These are phyloP conservation scores for Prunella vulgaris DNA, from an alignment of 257 asterid genomes.

Conservation along the genomic window DNA sequence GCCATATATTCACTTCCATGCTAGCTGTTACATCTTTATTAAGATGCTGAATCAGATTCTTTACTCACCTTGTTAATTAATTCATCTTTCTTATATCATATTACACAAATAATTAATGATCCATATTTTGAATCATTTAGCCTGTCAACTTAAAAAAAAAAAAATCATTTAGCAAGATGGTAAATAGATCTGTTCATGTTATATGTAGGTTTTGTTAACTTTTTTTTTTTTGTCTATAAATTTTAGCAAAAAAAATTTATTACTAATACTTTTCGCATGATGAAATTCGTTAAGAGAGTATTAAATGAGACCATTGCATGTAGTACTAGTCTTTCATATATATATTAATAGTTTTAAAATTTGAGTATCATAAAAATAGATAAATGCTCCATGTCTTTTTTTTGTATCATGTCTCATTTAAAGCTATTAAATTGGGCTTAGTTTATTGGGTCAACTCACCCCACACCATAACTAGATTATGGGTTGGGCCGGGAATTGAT, in stretches of 20 bases:
- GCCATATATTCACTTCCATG: constrained; percentile 38
- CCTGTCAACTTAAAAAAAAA: too few relatives aligned
- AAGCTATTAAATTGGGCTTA: too few relatives aligned
- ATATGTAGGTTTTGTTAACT: too few relatives aligned
- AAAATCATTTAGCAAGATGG: neutral
- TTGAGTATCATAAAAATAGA: too few relatives aligned
- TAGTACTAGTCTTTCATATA: too few relatives aligned
- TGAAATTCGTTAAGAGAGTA: too few relatives aligned
- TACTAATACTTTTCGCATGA: too few relatives aligned
- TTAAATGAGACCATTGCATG: too few relatives aligned
- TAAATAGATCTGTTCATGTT: neutral
- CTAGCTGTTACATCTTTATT: constrained; percentile 32
- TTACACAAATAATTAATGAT: neutral
- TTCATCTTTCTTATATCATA: neutral
- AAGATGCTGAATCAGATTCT: neutral
- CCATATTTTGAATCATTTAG: neutral
- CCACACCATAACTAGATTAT: neutral
- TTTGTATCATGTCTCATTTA: neutral
- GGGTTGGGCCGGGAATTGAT: neutral
- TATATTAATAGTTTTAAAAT: too few relatives aligned
- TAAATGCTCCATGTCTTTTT: too few relatives aligned
- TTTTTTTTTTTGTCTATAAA: too few relatives aligned
- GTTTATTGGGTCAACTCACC: neutral
- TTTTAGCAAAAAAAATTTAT: too few relatives aligned
- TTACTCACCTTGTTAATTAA: constrained; percentile 21